Evolutionary conservation across 371 early-diverging fungal genomes (phyloP).

Genomic region (Lichtheimia ramosa): DNA sequence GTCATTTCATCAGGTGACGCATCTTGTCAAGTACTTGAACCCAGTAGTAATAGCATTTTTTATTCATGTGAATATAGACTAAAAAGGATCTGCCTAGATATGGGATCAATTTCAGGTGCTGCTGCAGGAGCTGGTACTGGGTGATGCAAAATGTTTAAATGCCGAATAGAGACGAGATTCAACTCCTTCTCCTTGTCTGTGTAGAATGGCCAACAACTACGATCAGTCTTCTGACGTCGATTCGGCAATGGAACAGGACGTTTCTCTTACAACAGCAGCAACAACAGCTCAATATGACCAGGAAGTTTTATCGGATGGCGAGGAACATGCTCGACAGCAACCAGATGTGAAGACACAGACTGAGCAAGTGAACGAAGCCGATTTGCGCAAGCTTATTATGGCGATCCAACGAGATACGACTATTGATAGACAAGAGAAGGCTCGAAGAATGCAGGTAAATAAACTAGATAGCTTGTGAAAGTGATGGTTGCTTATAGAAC

Average conservation of each 20-base stretch:
- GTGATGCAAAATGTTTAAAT: no score
- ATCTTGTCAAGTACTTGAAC: no score
- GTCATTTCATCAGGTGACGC: no score
- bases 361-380: slow-evolving; percentile 5
- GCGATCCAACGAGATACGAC: background rate
- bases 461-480: background rate
- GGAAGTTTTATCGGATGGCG: background rate
- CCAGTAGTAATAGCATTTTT: no score
- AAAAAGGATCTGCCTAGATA: no score
- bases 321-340: background rate
- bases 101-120: no score
- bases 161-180: no score
- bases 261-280: background rate
- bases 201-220: background rate
- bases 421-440: slow-evolving; percentile 65
- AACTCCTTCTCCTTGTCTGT: no score
- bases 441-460: slow-evolving; percentile 68
- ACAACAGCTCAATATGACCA: background rate
- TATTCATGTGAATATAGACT: no score
- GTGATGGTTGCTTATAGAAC: background rate
- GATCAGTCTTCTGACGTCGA: background rate
- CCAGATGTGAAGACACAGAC: background rate
- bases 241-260: background rate
- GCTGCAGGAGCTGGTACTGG: no score
- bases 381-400: slow-evolving; percentile 48